These are phyloP conservation scores for Pyrenophora tritici-repentis DNA, from an alignment of 2,329 filamentous ascomycete species.

Conservation along the genomic window DNA sequence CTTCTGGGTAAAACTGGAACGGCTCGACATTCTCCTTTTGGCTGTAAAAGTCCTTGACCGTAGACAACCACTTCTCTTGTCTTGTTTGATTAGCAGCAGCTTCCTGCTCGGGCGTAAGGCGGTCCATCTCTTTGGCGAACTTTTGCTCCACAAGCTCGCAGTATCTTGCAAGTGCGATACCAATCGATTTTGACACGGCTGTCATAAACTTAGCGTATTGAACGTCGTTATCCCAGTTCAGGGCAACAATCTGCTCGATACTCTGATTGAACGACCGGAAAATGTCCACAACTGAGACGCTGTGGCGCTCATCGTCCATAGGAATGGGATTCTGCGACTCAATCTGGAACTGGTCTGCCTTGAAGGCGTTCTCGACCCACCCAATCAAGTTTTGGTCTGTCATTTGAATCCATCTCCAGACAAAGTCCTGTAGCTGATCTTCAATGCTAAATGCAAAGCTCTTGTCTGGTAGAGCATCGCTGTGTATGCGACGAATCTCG, in stretches of 20 bases:
- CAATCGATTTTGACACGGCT: slow-evolving; percentile 81
- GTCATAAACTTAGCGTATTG: slow-evolving; percentile 99
- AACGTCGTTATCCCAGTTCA: slow-evolving; percentile 91
- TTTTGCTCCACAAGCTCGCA: slow-evolving; percentile 87
- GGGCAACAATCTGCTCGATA: slow-evolving; percentile 80
- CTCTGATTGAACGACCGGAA: slow-evolving; percentile 94
- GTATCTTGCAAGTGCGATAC: slow-evolving; percentile 81
- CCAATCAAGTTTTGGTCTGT: slow-evolving; percentile 79
- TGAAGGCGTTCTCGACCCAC: slow-evolving; percentile 89
- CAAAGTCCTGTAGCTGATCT: slow-evolving; percentile 82
- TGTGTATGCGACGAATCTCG: slow-evolving; percentile 80
- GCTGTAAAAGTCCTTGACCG: slow-evolving; percentile 91
- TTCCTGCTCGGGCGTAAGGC: slow-evolving; percentile 84
- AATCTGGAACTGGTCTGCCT: slow-evolving; percentile 84
- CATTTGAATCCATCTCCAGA: slow-evolving; percentile 90
- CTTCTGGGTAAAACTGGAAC: slow-evolving; percentile 94
- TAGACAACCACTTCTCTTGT: slow-evolving; percentile 90
- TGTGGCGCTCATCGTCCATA: slow-evolving; percentile 84
- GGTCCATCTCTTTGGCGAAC: slow-evolving; percentile 92
- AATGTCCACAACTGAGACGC: slow-evolving; percentile 88
- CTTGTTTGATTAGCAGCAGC: slow-evolving; percentile 76
- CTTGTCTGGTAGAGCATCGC: slow-evolving; percentile 69
- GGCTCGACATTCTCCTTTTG: slow-evolving; percentile 92
- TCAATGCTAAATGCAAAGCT: slow-evolving; percentile 90
- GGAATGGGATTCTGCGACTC: slow-evolving; percentile 67